These are phyloP conservation scores for Xylariaceae sp. DNA, from an alignment of 2,329 filamentous ascomycete genomes.

Conservation along the genomic window DNA sequence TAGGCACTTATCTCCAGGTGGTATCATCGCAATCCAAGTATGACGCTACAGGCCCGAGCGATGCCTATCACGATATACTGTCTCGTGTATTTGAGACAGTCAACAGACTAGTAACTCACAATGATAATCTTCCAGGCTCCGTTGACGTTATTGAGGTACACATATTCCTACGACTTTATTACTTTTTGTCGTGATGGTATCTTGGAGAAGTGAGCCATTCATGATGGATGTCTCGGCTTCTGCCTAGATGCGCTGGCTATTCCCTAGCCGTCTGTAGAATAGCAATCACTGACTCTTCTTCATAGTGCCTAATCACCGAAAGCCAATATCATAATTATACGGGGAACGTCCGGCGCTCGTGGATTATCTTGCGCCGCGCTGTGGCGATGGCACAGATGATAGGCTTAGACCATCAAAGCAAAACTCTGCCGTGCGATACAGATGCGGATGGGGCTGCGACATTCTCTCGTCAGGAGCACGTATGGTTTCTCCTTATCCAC, in stretches of 20 bases:
- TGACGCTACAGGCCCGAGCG: neutral
- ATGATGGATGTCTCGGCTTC: neutral
- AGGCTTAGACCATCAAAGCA: conserved; percentile 40
- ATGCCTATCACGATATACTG: conserved; percentile 11
- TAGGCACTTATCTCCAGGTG: conserved; percentile 25
- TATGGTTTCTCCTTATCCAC: conserved; percentile 55
- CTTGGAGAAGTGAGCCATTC: neutral
- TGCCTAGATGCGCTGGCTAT: neutral
- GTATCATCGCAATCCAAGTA: conserved; percentile 9
- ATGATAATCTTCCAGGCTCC: conserved; percentile 53
- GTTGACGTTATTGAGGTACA: conserved; percentile 54
- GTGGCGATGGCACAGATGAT: conserved; percentile 53
- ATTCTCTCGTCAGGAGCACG: conserved; percentile 43
- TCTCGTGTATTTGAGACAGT: conserved; percentile 38
- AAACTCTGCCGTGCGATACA: conserved; percentile 15
- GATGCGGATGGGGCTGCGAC: conserved; percentile 37
- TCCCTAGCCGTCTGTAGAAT: neutral
- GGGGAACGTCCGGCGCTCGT: conserved; percentile 54
- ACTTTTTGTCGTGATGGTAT: neutral
- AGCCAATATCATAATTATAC: conserved; percentile 53
- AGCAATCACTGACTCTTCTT: conserved; percentile 38
- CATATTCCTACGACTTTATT: neutral
- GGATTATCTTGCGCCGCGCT: conserved; percentile 53
- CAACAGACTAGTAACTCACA: conserved; percentile 49
- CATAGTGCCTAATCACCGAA: conserved; percentile 51